A percentile compares a stretch with the other conserved stretches of the same genome.
These are phyloP conservation scores for Stromatinia cepivora DNA, from an alignment of 2,329 filamentous ascomycete genomes.

Conservation along the genomic window DNA sequence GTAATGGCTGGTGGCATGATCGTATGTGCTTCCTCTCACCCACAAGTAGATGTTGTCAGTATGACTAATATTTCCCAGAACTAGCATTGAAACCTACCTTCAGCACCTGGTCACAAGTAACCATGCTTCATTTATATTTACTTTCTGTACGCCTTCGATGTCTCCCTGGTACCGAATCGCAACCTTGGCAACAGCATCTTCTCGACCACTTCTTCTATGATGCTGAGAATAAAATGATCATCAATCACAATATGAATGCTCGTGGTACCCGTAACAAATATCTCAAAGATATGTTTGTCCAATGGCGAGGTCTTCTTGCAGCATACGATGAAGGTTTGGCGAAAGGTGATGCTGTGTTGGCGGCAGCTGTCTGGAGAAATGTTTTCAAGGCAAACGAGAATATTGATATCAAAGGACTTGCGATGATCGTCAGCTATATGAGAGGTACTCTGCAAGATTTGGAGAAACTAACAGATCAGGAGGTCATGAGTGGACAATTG, in stretches of 20 bases:
- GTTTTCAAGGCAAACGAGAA: conserved; percentile 74
- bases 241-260: conserved; percentile 70
- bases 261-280: conserved; percentile 61
- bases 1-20: conserved; percentile 77
- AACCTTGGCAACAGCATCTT: conserved; percentile 83
- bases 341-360: conserved; percentile 74
- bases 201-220: conserved; percentile 95
- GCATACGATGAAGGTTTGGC: conserved; percentile 82
- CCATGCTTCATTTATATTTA: conserved; percentile 95
- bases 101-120: conserved; percentile 92
- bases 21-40: conserved; percentile 52
- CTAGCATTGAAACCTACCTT: conserved; percentile 83
- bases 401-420: conserved; percentile 61
- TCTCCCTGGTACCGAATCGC: conserved; percentile 67
- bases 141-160: conserved; percentile 79
- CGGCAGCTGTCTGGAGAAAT: conserved; percentile 88
- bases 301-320: conserved; percentile 85
- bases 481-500: conserved; percentile 49
- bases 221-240: conserved; percentile 79
- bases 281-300: conserved; percentile 85
- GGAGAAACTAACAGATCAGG: conserved; percentile 53
- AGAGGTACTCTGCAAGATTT: conserved; percentile 56
- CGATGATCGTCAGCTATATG: conserved; percentile 63
- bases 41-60: background rate
- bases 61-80: conserved; percentile 50